Conservation (phyloP, 441 rosid species). For the Euphorbia corollata region DNA sequence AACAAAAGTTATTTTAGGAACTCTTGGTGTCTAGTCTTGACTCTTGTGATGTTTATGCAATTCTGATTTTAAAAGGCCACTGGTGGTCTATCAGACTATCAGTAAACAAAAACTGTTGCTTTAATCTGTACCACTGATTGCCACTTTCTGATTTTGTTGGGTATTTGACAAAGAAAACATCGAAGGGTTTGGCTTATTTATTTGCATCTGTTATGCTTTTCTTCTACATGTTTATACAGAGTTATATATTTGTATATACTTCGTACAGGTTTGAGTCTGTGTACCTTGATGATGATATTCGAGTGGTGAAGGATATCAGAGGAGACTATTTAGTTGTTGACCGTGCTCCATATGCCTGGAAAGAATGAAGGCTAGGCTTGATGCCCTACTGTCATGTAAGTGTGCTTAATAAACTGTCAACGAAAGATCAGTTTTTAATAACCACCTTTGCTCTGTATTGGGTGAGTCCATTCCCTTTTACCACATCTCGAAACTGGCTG, state of each 20-base stretch:
- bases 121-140: background rate
- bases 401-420: background rate
- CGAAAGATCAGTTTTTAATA: background rate
- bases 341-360: conserved; percentile 71
- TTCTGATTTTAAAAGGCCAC: background rate
- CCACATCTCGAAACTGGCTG: background rate
- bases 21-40: background rate
- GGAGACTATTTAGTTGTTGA: conserved; percentile 83
- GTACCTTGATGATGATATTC: conserved; percentile 71
- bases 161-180: too few species aligned
- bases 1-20: too few species aligned
- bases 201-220: background rate
- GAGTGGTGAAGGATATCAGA: conserved; percentile 83
- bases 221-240: background rate
- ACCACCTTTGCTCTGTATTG: background rate
- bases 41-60: background rate
- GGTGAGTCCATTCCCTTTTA: background rate
- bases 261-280: conserved; percentile 63
- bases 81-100: background rate
- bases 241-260: background rate
- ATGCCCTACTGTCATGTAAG: conserved; percentile 16
- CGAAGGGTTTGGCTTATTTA: too few species aligned
- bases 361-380: conserved; percentile 27
- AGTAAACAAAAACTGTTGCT: background rate
- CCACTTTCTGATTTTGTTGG: background rate